Conservation (phyloP, 2,329 filamentous ascomycete genomes). For the Cryoendolithus antarcticus region DNA sequence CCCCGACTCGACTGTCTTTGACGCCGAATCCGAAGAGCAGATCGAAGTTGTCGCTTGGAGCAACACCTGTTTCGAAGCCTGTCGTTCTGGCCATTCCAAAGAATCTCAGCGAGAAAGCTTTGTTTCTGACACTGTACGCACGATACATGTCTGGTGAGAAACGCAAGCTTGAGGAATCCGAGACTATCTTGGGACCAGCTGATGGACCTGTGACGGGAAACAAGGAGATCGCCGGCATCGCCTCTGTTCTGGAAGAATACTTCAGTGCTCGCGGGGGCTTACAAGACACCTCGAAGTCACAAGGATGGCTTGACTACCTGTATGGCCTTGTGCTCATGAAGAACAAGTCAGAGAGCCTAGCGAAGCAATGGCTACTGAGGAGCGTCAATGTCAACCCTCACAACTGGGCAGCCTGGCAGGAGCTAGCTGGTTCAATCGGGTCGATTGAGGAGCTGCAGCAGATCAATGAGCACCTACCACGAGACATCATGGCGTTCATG, state of each 20-base stretch:
- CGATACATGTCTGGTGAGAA: slow-evolving; percentile 92
- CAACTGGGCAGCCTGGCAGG: slow-evolving; percentile 96
- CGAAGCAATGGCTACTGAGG: slow-evolving; percentile 73
- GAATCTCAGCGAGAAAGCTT: slow-evolving; percentile 69
- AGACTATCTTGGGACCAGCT: slow-evolving; percentile 91
- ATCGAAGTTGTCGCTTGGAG: slow-evolving; percentile 2
- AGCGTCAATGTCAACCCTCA: slow-evolving; percentile 84
- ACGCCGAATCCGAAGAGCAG: slow-evolving; percentile 34
- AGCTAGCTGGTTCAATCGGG: slow-evolving; percentile 69
- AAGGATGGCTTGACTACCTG: slow-evolving; percentile 90
- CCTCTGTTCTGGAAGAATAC: slow-evolving; percentile 67
- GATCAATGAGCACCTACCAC: slow-evolving; percentile 50
- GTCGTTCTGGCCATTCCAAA: slow-evolving; percentile 9
- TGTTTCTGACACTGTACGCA: slow-evolving; percentile 86
- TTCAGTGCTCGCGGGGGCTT: slow-evolving; percentile 49
- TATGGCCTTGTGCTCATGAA: slow-evolving; percentile 86
- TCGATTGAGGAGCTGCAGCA: slow-evolving; percentile 65
- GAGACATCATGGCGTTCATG: slow-evolving; percentile 81
- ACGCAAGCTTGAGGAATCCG: slow-evolving; percentile 86
- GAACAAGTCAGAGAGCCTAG: slow-evolving; percentile 76
- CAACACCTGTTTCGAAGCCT: slow-evolving; percentile 1
- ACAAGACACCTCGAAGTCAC: slow-evolving; percentile 27
- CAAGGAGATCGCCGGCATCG: slow-evolving; percentile 67
- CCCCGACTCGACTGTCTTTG: slow-evolving; percentile 47
- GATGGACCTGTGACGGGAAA: slow-evolving; percentile 78